Evolutionary conservation across 129 eudicot genomes (phyloP).

Genomic region (Arctium minus): DNA sequence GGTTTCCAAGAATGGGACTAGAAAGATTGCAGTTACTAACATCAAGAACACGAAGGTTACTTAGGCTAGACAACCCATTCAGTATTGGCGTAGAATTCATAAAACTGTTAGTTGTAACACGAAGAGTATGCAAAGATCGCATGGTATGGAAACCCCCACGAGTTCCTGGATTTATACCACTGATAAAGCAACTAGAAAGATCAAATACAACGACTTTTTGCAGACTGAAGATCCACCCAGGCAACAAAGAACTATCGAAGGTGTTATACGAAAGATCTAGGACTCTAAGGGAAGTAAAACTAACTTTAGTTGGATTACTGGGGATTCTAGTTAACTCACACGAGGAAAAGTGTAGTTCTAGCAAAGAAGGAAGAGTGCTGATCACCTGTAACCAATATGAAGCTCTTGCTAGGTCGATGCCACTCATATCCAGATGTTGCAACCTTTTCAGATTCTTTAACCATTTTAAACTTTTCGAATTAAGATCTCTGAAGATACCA

Average conservation of each 20-base stretch:
- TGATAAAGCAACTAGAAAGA: not conserved
- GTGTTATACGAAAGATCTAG: slow-evolving; percentile 12
- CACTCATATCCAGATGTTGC: slow-evolving; percentile 10
- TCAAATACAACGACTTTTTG: not conserved
- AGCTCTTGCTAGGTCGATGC: slow-evolving; percentile 15
- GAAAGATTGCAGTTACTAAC: not conserved
- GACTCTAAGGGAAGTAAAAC: slow-evolving; percentile 19
- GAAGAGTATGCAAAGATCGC: not conserved
- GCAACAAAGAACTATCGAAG: not conserved
- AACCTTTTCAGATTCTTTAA: not conserved
- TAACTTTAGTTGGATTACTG: not conserved
- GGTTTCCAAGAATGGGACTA: slow-evolving; percentile 17
- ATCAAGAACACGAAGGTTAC: slow-evolving; percentile 4
- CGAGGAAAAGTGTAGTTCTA: slow-evolving; percentile 14
- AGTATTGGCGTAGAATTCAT: not conserved
- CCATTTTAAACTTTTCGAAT: not conserved
- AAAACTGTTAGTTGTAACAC: not conserved
- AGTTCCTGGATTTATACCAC: not conserved
- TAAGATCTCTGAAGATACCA: not conserved
- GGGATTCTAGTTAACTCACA: slow-evolving; percentile 13
- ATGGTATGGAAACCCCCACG: not conserved
- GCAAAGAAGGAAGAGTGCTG: slow-evolving; percentile 27
- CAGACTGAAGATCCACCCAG: slow-evolving; percentile 1
- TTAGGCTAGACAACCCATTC: not conserved
- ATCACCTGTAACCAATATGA: slow-evolving; percentile 28